phyloP scores from a whole-genome alignment of 2,329 filamentous ascomycete species.

The Zarea fungicola region DNA sequence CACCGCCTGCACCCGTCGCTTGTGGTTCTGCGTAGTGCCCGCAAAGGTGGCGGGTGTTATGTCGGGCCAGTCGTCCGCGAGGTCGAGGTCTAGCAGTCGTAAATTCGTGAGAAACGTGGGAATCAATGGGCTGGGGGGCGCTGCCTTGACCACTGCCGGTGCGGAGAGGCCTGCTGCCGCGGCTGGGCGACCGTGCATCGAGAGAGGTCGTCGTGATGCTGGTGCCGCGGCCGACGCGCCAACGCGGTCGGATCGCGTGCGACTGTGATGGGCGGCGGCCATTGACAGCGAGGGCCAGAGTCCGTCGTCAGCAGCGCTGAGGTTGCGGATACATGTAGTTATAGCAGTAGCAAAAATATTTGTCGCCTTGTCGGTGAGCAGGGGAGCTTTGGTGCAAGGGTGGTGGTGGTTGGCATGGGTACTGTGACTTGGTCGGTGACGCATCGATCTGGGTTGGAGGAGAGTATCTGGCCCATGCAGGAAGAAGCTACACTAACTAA shows the following conservation, averaged over 20 bases:
- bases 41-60: conserved; percentile 68
- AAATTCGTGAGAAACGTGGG: conserved; percentile 72
- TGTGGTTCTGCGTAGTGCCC: conserved; percentile 66
- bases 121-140: background rate
- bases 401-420: background rate
- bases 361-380: conserved; percentile 6
- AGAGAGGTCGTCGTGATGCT: conserved; percentile 5
- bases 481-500: too few species aligned
- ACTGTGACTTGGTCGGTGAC: too few species aligned
- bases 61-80: conserved; percentile 70
- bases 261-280: conserved; percentile 10
- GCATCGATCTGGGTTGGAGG: too few species aligned
- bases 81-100: conserved; percentile 74
- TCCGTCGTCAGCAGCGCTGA: background rate
- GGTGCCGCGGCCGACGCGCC: conserved; percentile 2
- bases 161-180: background rate
- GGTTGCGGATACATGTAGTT: background rate
- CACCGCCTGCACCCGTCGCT: conserved; percentile 72
- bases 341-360: too few species aligned
- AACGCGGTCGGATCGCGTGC: conserved; percentile 5
- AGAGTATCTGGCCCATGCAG: too few species aligned
- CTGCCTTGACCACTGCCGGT: background rate
- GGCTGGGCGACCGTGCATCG: conserved; percentile 1
- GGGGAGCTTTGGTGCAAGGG: background rate
- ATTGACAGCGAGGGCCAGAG: background rate